phyloP scores from a whole-genome alignment of 2,329 filamentous ascomycete genomes.

The Neocucurbitaria cava region DNA sequence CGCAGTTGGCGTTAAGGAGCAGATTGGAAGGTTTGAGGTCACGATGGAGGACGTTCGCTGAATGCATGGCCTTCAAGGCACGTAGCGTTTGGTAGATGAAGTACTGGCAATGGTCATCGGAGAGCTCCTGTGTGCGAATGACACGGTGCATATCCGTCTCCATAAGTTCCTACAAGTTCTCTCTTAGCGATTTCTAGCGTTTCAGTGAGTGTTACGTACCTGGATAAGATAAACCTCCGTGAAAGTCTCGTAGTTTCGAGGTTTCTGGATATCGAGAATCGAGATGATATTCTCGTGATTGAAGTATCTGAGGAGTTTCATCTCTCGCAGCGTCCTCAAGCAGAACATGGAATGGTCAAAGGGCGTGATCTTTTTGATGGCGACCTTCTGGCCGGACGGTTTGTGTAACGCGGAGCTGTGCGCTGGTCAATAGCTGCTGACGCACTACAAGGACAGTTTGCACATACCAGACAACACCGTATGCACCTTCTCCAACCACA shows the following conservation, averaged over 20 bases:
- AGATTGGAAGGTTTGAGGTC: constrained; percentile 98
- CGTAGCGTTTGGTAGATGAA: constrained; percentile 99
- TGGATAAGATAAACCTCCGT: constrained; percentile 99
- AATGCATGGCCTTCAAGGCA: constrained; percentile 98
- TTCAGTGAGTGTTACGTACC: constrained; percentile 56
- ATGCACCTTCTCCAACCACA: constrained; percentile 97
- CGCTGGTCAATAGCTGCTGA: constrained; percentile 22
- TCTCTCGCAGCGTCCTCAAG: constrained; percentile 92
- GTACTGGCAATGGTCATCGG: constrained; percentile 99
- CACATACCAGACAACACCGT: constrained; percentile 95
- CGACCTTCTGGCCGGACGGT: constrained; percentile 96
- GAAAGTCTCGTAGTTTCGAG: constrained; percentile 92
- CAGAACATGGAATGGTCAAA: constrained; percentile 99
- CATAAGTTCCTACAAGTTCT: constrained; percentile 81
- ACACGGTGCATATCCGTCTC: constrained; percentile 99
- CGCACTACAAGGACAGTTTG: constrained; percentile 4
- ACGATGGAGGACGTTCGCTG: constrained; percentile 95
- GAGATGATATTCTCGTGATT: constrained; percentile 99
- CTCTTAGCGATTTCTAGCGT: constrained; percentile 15
- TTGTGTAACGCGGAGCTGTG: constrained; percentile 94
- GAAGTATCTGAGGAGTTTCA: constrained; percentile 98
- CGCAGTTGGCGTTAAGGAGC: constrained; percentile 96
- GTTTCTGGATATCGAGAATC: constrained; percentile 98
- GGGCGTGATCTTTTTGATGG: constrained; percentile 99
- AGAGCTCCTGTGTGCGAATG: constrained; percentile 97